Percentiles rank a stretch among this genome's conserved stretches.
Conservation (phyloP, 2,329 filamentous ascomycete genomes). For the Monosporascus sp. region DNA sequence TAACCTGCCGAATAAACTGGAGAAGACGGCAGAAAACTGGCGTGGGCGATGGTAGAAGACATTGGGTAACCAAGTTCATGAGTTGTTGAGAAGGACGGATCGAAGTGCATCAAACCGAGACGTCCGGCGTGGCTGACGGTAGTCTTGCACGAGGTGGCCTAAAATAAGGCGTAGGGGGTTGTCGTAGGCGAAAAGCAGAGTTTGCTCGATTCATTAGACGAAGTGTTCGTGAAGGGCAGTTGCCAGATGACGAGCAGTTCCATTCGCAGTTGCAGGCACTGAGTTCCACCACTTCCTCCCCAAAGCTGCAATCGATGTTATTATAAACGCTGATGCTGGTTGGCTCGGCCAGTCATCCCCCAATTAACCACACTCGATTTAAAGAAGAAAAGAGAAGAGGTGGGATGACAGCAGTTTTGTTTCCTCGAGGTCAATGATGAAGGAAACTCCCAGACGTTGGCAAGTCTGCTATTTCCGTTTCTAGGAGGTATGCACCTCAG, state of each 20-base stretch:
- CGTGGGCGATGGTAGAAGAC: slow-evolving; percentile 23
- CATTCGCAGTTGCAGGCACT: neutral
- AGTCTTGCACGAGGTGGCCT: neutral
- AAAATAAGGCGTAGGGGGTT: neutral
- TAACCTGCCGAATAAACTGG: slow-evolving; percentile 15
- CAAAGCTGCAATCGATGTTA: neutral
- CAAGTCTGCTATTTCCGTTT: neutral
- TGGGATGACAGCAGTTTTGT: neutral
- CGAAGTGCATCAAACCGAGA: neutral
- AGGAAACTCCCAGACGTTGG: neutral
- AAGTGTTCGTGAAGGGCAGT: neutral
- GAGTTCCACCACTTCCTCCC: neutral
- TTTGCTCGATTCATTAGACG: neutral
- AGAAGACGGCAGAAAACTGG: slow-evolving; percentile 19
- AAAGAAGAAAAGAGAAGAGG: neutral
- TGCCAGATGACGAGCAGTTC: neutral
- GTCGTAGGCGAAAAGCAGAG: neutral
- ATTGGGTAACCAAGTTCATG: slow-evolving; percentile 9
- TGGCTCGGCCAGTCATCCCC: neutral
- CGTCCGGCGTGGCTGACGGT: neutral
- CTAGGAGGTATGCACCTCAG: neutral
- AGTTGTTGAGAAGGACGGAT: neutral
- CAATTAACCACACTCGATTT: neutral
- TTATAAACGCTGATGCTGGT: neutral
- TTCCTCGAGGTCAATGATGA: neutral